phyloP scores from a whole-genome alignment of 495 filamentous ascomycete species.

The Acidiella bohemica region DNA sequence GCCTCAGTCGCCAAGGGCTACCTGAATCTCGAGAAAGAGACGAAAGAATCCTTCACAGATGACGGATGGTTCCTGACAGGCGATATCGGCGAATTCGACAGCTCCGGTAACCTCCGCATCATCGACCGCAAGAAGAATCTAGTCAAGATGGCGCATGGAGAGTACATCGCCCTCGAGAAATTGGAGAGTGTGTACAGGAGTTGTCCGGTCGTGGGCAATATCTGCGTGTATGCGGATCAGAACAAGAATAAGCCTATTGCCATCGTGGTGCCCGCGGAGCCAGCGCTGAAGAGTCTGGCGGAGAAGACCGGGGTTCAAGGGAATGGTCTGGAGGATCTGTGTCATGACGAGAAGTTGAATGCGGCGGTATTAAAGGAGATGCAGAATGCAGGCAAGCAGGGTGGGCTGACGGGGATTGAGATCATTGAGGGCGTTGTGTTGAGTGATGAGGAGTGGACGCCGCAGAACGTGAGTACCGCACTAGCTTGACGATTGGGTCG shows the following conservation, averaged over 20 bases:
- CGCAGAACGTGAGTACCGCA: constrained; percentile 66
- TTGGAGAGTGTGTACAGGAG: constrained; percentile 91
- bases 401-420: constrained; percentile 73
- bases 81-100: constrained; percentile 84
- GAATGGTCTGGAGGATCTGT: constrained; percentile 57
- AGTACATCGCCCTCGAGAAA: constrained; percentile 98
- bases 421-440: constrained; percentile 86
- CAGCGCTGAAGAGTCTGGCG: constrained; percentile 73
- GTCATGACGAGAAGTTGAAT: constrained; percentile 73
- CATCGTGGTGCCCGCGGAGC: constrained; percentile 84
- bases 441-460: constrained; percentile 94
- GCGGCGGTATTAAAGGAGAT: constrained; percentile 68
- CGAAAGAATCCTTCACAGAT: constrained; percentile 52
- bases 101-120: constrained; percentile 66
- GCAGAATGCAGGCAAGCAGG: constrained; percentile 57
- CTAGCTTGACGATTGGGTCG: neutral
- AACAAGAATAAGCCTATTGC: constrained; percentile 77
- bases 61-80: constrained; percentile 96
- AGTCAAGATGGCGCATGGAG: constrained; percentile 88
- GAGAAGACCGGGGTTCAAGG: constrained; percentile 56
- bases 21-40: constrained; percentile 74
- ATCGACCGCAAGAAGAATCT: constrained; percentile 98
- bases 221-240: constrained; percentile 80
- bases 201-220: constrained; percentile 73
- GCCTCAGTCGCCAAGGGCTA: constrained; percentile 59